Conservation (phyloP, 148 eudicot species). For the Chenopodium berlandieri region DNA sequence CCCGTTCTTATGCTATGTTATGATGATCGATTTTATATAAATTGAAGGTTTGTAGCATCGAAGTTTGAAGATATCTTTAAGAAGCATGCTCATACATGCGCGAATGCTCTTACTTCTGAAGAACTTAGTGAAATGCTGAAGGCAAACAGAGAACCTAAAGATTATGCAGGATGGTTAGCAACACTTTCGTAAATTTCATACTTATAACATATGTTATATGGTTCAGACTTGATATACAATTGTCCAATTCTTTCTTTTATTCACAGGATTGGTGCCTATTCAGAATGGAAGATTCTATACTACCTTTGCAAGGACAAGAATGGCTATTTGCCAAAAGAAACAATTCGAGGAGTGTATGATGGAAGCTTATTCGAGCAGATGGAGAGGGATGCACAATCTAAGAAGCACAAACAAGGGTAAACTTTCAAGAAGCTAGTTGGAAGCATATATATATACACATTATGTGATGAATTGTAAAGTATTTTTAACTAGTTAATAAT, state of each 20-base stretch:
- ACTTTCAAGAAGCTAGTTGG: neutral
- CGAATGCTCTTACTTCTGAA: slow-evolving; percentile 45
- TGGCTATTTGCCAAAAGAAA: slow-evolving; percentile 58
- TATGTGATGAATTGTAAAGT: neutral
- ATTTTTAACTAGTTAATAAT: neutral
- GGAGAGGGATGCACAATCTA: slow-evolving; percentile 46
- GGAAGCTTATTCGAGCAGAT: slow-evolving; percentile 71
- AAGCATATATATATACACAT: neutral
- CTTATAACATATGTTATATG: neutral
- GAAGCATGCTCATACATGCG: slow-evolving; percentile 49
- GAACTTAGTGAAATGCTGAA: slow-evolving; percentile 52
- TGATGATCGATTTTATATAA: neutral
- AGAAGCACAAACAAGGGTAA: slow-evolving; percentile 36
- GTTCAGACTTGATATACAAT: neutral
- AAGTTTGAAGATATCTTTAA: slow-evolving; percentile 72
- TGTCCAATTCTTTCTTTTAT: neutral
- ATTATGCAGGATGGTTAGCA: slow-evolving; percentile 53
- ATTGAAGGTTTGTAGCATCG: slow-evolving; percentile 53
- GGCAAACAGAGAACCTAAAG: slow-evolving; percentile 61
- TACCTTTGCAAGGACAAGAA: slow-evolving; percentile 61
- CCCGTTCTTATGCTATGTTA: neutral
- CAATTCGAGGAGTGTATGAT: slow-evolving; percentile 57
- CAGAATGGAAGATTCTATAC: slow-evolving; percentile 71
- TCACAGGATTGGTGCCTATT: slow-evolving; percentile 15
- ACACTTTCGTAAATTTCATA: neutral